Base-by-base conservation (phyloP, 2,329 filamentous ascomycete species). In the Cordyceps pruinosa region DNA sequence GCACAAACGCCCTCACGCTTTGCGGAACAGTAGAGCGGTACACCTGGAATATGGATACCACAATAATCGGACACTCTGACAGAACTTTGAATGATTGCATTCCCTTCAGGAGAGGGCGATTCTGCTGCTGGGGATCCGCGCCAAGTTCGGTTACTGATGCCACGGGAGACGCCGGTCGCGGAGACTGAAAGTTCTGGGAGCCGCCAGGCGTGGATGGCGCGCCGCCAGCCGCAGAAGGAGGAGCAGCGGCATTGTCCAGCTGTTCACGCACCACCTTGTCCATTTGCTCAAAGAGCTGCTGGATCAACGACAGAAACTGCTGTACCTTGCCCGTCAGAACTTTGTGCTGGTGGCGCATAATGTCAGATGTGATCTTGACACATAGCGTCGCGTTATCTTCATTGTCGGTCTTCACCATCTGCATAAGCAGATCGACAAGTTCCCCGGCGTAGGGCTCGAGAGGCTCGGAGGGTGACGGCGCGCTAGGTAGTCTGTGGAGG, bases 61-160 rank as follows among this genome's bases (percentile, higher is more conserved):
- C 94, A 41, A 99, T 97, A 53, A 99, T 99, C 0, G 94, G 94
- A 65, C 94, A 99, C 71, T 99, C 94, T 1, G 93, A 91, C 5
- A 99, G 82, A 25, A 99, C 93, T 72, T 97, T 99, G 81, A 99
- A 99, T 1, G 94, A 99, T 69, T 96, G 90, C 90, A 97, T 97
- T 30, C 94, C 94, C 72, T 90, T 96, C 56, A 92, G 77, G 34
- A 99, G 73, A 49, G 90, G 88, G 58, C 92, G 85, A 56, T 74
- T 90, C 65, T 91, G 87, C 67, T 93, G 90, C 65, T 90, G 87
- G n/a, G 79, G 76, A 65, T 97, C 92, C 15, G 85, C 82, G 6
- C 86, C 90, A 51, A 96, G 81, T 61, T 97, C 94, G 19, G 87
- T 81, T 12, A 57, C 84, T 1, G 90, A 88, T 3, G 89, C 87